phyloP scores from a whole-genome alignment of 2,329 filamentous ascomycete species.

The Helminthosporium solani region DNA sequence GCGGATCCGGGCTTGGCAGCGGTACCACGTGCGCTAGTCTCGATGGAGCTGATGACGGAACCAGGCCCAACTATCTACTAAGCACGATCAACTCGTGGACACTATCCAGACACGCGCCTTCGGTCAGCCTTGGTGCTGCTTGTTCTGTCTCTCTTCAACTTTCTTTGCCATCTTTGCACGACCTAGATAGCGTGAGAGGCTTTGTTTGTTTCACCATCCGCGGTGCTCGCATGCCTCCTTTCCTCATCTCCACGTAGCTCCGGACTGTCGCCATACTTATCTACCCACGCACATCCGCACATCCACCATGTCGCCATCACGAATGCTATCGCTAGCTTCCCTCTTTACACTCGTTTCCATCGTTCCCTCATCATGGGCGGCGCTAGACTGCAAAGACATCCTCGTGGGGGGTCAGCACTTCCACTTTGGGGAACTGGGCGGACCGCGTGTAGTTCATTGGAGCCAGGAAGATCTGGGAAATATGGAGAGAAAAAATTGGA shows the following conservation, averaged over 20 bases:
- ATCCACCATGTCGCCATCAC: constrained; percentile 30
- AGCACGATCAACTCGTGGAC: no score
- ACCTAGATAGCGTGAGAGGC: not conserved
- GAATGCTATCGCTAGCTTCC: constrained; percentile 23
- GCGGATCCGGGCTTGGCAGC: no score
- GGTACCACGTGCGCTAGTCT: no score
- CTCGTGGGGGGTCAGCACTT: constrained; percentile 61
- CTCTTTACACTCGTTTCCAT: constrained; percentile 26
- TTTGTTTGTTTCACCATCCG: no score
- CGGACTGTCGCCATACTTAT: constrained; percentile 1
- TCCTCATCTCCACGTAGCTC: constrained; percentile 3
- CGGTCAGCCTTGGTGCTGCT: not conserved
- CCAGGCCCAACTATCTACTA: no score
- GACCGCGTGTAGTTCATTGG: constrained; percentile 68
- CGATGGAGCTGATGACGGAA: no score
- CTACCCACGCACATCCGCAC: constrained; percentile 12
- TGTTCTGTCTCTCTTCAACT: constrained; percentile 6
- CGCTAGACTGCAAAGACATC: constrained; percentile 64
- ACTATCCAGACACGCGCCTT: no score
- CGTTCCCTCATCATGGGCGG: constrained; percentile 36
- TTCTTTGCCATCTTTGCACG: no score
- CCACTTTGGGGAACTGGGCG: constrained; percentile 63
- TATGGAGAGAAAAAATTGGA: constrained; percentile 66
- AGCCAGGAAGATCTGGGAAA: constrained; percentile 46
- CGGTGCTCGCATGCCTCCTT: constrained; percentile 10